Percentiles rank a stretch among this genome's conserved stretches.
Conservation (phyloP, 805 yeast genomes). For the Wickerhamiella spandovensis region DNA sequence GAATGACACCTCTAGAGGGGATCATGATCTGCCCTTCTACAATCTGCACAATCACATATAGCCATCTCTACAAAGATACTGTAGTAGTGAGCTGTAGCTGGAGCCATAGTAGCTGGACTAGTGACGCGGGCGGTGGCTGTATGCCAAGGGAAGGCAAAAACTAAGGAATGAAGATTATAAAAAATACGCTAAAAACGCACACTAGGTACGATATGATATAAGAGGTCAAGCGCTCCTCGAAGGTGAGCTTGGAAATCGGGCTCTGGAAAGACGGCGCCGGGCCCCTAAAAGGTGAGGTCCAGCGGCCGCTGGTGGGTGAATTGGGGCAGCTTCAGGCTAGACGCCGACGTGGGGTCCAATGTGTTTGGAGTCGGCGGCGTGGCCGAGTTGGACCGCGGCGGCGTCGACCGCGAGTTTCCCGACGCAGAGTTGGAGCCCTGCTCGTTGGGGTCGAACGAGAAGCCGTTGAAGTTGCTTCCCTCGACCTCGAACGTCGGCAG, state of each 20-base stretch:
- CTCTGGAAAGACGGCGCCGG: too few relatives aligned
- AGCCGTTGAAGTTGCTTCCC: constrained; percentile 12
- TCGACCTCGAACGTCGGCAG: not conserved
- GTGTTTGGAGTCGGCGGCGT: constrained; percentile 10
- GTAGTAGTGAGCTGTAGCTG: too few relatives aligned
- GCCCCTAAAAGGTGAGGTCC: not conserved
- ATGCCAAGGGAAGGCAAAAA: too few relatives aligned
- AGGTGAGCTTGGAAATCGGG: too few relatives aligned
- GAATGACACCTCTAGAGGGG: constrained; percentile 5
- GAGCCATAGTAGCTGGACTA: too few relatives aligned
- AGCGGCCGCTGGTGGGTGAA: not conserved
- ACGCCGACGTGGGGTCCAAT: not conserved
- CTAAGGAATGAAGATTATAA: not conserved
- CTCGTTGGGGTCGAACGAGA: constrained; percentile 11
- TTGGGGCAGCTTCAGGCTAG: not conserved
- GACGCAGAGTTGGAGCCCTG: constrained; percentile 4
- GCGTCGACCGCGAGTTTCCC: constrained; percentile 8
- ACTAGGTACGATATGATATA: not conserved
- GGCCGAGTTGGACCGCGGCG: constrained; percentile 9
- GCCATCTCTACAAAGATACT: too few relatives aligned
- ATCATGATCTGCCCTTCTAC: too few relatives aligned
- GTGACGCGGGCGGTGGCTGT: too few relatives aligned
- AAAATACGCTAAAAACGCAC: not conserved
- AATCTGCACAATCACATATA: too few relatives aligned
- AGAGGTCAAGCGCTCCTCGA: not conserved